phyloP scores from a whole-genome alignment of 1,284 basidiomycete genomes.

The Puccinia hordei region DNA sequence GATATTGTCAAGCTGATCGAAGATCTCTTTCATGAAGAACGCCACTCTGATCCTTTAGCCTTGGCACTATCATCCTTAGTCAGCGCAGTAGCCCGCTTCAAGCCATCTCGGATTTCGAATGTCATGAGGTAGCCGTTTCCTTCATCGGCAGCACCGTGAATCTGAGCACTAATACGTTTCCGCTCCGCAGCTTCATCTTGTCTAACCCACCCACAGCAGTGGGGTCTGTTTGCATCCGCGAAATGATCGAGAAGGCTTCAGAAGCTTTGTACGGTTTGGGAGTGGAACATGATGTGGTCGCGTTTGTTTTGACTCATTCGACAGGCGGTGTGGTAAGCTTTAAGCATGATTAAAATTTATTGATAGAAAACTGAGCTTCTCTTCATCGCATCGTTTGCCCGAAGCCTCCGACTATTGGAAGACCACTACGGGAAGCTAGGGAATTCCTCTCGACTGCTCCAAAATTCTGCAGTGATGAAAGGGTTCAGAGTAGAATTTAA shows the following conservation, averaged over 20 bases:
- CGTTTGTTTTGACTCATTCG: slow-evolving; percentile 14
- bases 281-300: slow-evolving; percentile 29
- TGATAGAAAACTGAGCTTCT: slow-evolving; percentile 5
- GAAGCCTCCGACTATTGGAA: slow-evolving; percentile 69
- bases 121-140: neutral
- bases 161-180: neutral
- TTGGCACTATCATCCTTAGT: slow-evolving; percentile 29
- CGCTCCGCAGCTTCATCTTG: slow-evolving; percentile 31
- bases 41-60: slow-evolving; percentile 43
- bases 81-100: slow-evolving; percentile 19
- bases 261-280: slow-evolving; percentile 47
- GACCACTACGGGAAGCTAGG: slow-evolving; percentile 80
- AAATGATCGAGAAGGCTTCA: slow-evolving; percentile 39
- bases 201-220: slow-evolving; percentile 45
- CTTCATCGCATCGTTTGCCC: neutral
- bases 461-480: slow-evolving; percentile 40
- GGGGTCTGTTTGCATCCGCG: slow-evolving; percentile 35
- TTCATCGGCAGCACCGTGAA: neutral
- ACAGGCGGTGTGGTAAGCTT: slow-evolving; percentile 30
- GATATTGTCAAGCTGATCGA: slow-evolving; percentile 36
- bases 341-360: neutral
- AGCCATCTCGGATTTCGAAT: slow-evolving; percentile 22
- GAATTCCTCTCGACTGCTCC: slow-evolving; percentile 67
- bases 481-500: slow-evolving; percentile 25
- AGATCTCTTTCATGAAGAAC: slow-evolving; percentile 36